Percentiles rank a stretch among this genome's conserved stretches.
These are phyloP conservation scores for Phytophthora pinifolia DNA, from an alignment of 352 stramenopile species.

Conservation along the genomic window DNA sequence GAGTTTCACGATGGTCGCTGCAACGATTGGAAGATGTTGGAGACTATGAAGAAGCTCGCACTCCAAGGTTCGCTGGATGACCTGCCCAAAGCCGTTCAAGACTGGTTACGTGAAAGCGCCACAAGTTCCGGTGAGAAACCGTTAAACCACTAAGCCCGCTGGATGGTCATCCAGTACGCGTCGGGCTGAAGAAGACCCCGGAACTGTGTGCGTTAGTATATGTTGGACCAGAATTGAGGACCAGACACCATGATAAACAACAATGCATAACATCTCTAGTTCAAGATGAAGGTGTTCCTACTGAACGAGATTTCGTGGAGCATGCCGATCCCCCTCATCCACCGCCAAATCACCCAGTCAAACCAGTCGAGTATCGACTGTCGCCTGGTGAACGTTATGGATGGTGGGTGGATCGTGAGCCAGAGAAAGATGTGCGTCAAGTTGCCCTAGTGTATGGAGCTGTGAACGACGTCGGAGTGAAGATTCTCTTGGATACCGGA, in stretches of 20 bases:
- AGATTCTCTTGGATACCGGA: slow-evolving; percentile 12
- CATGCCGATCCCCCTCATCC: too few species aligned
- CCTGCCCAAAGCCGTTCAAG: not conserved
- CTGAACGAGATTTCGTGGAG: not conserved
- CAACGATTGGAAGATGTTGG: not conserved
- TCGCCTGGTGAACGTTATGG: slow-evolving; percentile 5
- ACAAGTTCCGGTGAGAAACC: not conserved
- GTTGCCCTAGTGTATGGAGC: not conserved
- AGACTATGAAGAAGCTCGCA: not conserved
- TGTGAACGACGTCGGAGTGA: not conserved
- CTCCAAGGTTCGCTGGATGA: slow-evolving; percentile 1
- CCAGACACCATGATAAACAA: not conserved
- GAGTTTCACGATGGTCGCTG: slow-evolving; percentile 5
- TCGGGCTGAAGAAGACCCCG: not conserved
- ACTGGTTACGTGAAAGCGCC: not conserved
- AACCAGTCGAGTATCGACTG: not conserved
- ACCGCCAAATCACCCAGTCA: too few species aligned
- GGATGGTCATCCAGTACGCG: not conserved
- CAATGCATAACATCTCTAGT: not conserved
- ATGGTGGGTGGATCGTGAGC: slow-evolving; percentile 7
- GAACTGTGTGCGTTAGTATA: slow-evolving; percentile 1
- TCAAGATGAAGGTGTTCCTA: slow-evolving; percentile 6
- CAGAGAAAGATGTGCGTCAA: not conserved
- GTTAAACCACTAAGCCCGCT: not conserved
- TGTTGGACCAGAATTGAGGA: not conserved